Conservation (phyloP, 805 yeast genomes). For the Kodamaea kakaduensis region DNA sequence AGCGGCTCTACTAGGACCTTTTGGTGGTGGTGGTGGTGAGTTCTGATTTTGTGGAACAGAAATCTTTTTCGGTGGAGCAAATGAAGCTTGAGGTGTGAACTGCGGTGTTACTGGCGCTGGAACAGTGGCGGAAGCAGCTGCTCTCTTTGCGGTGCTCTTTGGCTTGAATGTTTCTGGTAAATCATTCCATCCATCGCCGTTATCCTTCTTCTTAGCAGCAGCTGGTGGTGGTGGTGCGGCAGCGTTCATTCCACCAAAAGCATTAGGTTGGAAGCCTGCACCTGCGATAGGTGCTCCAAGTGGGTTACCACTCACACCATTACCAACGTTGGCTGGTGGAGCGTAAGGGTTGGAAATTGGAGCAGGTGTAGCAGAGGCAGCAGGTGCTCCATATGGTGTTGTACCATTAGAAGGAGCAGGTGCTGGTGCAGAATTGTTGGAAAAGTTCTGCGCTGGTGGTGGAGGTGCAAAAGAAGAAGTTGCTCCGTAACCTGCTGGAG, state of each 20-base stretch:
- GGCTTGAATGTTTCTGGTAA: conserved; percentile 52
- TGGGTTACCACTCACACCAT: conserved; percentile 1
- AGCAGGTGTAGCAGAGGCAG: not conserved
- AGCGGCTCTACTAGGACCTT: conserved; percentile 22
- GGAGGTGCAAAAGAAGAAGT: conserved; percentile 24
- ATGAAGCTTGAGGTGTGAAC: conserved; percentile 20
- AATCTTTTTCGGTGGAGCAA: conserved; percentile 22
- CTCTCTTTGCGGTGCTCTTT: conserved; percentile 38
- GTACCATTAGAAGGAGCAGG: conserved; percentile 16
- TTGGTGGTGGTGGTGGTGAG: conserved; percentile 27
- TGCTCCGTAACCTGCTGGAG: conserved; percentile 19
- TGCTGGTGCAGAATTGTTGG: too few relatives aligned
- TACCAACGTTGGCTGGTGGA: not conserved
- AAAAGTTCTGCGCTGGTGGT: too few relatives aligned
- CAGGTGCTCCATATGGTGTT: conserved; percentile 6
- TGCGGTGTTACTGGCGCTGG: conserved; percentile 16
- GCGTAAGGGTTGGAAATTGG: conserved; percentile 1
- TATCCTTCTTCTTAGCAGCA: conserved; percentile 32
- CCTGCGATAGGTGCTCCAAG: conserved; percentile 17
- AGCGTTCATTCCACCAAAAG: conserved; percentile 15
- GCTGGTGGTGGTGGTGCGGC: conserved; percentile 20
- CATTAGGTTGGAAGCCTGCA: conserved; percentile 12
- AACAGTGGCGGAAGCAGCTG: conserved; percentile 41
- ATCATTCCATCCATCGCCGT: conserved; percentile 71
- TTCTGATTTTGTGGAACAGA: conserved; percentile 16